Conservation (phyloP, 2,329 filamentous ascomycete genomes). For the Hymenoscyphus occultus region DNA sequence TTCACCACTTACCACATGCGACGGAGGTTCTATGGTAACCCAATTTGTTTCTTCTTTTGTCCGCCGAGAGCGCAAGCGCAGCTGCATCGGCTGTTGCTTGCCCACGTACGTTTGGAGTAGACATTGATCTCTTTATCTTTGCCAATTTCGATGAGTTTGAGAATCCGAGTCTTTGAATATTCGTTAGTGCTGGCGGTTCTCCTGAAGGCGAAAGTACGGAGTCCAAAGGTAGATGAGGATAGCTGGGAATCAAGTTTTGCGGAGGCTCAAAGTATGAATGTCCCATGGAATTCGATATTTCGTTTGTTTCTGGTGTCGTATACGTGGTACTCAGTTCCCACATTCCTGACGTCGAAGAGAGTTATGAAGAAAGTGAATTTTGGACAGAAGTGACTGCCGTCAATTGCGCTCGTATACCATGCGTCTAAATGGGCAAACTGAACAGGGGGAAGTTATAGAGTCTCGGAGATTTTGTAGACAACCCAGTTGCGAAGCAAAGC, state of each 20-base stretch:
- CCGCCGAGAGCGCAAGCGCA: conserved; percentile 42
- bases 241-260: conserved; percentile 32
- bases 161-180: conserved; percentile 21
- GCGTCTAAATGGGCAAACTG: conserved; percentile 8
- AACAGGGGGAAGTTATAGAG: background rate
- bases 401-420: conserved; percentile 31
- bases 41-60: conserved; percentile 83
- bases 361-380: conserved; percentile 17
- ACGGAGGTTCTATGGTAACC: conserved; percentile 95
- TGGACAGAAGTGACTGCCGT: conserved; percentile 36
- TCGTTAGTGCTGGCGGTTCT: conserved; percentile 25
- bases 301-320: conserved; percentile 26
- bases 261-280: conserved; percentile 34
- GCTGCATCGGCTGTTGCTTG: conserved; percentile 38
- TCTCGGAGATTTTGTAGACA: background rate
- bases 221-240: conserved; percentile 28
- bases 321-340: conserved; percentile 32
- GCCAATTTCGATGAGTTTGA: conserved; percentile 25
- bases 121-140: conserved; percentile 47
- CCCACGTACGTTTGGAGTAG: conserved; percentile 47
- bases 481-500: conserved; percentile 1
- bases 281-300: conserved; percentile 28
- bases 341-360: conserved; percentile 33
- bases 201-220: conserved; percentile 23
- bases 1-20: conserved; percentile 76